Evolutionary conservation across 768 basidiomycete species (phyloP).

Genomic region (Lanmaoa pseudosensibilis): DNA sequence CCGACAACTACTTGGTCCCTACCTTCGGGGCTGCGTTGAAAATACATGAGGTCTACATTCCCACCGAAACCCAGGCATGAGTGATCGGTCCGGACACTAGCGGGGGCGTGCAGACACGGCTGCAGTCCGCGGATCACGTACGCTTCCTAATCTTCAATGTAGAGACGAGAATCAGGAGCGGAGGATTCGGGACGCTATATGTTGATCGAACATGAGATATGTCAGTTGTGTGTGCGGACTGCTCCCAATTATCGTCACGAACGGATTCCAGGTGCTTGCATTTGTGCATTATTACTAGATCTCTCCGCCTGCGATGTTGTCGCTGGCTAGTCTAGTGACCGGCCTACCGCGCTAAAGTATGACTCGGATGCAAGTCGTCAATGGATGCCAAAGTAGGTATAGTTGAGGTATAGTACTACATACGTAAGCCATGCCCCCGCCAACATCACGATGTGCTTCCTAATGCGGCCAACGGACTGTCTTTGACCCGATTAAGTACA

Average conservation of each 20-base stretch:
- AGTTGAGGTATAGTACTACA: too few species aligned
- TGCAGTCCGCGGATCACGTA: conserved; percentile 57
- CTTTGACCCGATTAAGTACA: too few species aligned
- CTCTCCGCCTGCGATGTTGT: too few species aligned
- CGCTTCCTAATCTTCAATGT: conserved; percentile 76
- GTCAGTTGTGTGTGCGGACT: background rate
- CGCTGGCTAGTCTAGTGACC: too few species aligned
- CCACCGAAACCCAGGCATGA: conserved; percentile 5
- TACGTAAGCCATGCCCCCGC: too few species aligned
- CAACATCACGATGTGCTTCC: too few species aligned
- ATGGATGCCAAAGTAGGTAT: too few species aligned
- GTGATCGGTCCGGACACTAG: conserved; percentile 26
- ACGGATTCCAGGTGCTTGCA: conserved; percentile 20
- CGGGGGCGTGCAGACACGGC: conserved; percentile 33
- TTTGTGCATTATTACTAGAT: conserved; percentile 24
- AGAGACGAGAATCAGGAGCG: conserved; percentile 36
- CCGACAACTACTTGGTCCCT: conserved; percentile 7
- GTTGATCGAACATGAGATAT: conserved; percentile 4
- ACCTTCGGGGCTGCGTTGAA: conserved; percentile 6
- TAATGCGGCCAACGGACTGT: too few species aligned
- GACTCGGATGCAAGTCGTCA: too few species aligned
- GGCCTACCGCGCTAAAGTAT: too few species aligned
- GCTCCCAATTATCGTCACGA: conserved; percentile 13
- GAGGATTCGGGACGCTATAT: background rate
- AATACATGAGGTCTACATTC: conserved; percentile 6